These are phyloP conservation scores for Talaromyces adpressus DNA, from an alignment of 495 filamentous ascomycete genomes.

Conservation along the genomic window DNA sequence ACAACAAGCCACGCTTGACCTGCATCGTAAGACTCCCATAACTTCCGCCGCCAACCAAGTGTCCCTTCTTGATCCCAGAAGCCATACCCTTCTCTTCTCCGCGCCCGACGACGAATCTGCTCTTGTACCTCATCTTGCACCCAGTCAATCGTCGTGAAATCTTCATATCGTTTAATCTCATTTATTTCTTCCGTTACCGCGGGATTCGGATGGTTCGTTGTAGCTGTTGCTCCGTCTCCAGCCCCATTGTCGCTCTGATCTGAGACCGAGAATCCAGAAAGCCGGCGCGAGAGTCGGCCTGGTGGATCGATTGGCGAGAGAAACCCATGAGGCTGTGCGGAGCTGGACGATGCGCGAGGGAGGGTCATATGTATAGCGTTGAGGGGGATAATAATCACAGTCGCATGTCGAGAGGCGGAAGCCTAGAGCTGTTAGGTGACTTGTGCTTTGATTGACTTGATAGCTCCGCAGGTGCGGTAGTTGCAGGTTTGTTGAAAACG, in stretches of 20 bases:
- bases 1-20: conserved; percentile 98
- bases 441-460: not conserved
- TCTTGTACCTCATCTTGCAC: conserved; percentile 95
- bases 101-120: conserved; percentile 69
- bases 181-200: conserved; percentile 91
- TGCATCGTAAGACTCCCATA: conserved; percentile 87
- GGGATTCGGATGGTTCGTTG: conserved; percentile 30
- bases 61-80: conserved; percentile 68
- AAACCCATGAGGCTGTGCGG: conserved; percentile 43
- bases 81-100: conserved; percentile 63
- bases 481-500: not conserved
- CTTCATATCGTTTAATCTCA: conserved; percentile 95
- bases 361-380: conserved; percentile 48
- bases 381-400: not conserved
- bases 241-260: conserved; percentile 51
- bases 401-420: not conserved
- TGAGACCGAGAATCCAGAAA: conserved; percentile 63
- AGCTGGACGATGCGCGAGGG: conserved; percentile 49
- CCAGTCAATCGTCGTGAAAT: conserved; percentile 99
- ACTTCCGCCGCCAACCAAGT: conserved; percentile 72
- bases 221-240: conserved; percentile 18
- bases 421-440: not conserved
- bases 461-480: not conserved
- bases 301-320: conserved; percentile 38
- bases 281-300: conserved; percentile 55